These are phyloP conservation scores for Berberis vulgaris DNA, from an alignment of 164 flowering plant species.

Conservation along the genomic window DNA sequence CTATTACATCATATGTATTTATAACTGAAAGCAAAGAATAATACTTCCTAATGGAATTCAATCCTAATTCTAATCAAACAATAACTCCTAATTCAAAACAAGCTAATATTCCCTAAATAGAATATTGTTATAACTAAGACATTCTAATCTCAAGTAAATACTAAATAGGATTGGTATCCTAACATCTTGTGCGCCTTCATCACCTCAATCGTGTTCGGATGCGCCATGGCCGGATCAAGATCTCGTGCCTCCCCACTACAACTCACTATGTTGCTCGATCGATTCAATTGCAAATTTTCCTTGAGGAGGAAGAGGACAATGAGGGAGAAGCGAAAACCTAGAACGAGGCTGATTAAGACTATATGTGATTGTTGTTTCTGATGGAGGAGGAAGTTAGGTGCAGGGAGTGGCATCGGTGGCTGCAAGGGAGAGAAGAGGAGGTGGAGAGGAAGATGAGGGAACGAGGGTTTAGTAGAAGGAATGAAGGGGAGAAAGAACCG, in stretches of 20 bases:
- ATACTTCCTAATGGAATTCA: no score
- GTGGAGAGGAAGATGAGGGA: background rate
- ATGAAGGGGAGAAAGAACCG: no score
- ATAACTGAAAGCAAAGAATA: no score
- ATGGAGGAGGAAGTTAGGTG: conserved; percentile 37
- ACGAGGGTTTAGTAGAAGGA: no score
- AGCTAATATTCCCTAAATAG: no score
- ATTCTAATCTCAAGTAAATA: no score
- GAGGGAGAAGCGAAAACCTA: conserved; percentile 88
- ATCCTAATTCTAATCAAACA: no score
- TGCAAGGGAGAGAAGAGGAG: conserved; percentile 34
- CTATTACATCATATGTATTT: no score
- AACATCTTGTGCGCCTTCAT: conserved; percentile 81
- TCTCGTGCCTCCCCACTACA: conserved; percentile 94
- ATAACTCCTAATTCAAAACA: no score
- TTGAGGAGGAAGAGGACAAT: conserved; percentile 55
- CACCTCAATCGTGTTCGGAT: conserved; percentile 77
- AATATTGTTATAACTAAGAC: no score
- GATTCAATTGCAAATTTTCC: conserved; percentile 2
- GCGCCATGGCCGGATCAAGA: conserved; percentile 85
- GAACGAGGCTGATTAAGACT: conserved; percentile 57
- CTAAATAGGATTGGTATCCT: no score
- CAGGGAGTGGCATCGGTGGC: conserved; percentile 58
- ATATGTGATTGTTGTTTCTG: background rate
- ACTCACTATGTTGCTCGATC: conserved; percentile 36